Evolutionary conservation across 192 early-diverging fungal genomes (phyloP).

Genomic region (Haplosporangium gracile): DNA sequence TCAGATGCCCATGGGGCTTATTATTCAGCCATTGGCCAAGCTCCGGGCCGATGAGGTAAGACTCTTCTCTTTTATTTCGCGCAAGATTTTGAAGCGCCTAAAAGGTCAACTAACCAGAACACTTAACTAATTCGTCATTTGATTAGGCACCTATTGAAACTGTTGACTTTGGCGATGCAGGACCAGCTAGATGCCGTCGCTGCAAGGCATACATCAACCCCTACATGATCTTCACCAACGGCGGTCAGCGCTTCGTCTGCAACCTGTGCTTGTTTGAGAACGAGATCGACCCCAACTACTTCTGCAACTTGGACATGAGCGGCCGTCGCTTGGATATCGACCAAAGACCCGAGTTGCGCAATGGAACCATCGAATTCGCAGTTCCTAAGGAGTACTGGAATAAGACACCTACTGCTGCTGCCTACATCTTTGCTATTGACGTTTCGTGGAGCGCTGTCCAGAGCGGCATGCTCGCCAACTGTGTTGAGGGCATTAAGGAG

Average conservation of each 20-base stretch:
- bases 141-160: conserved; percentile 74
- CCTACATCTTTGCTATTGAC: conserved; percentile 95
- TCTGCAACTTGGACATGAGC: conserved; percentile 94
- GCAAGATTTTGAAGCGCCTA: background rate
- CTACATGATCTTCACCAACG: conserved; percentile 87
- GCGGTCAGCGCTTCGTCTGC: conserved; percentile 93
- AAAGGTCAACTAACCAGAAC: background rate
- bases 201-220: conserved; percentile 98
- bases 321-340: conserved; percentile 88
- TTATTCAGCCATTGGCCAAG: conserved; percentile 94
- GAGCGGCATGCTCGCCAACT: conserved; percentile 82
- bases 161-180: conserved; percentile 87
- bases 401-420: conserved; percentile 74
- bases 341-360: conserved; percentile 88
- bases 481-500: conserved; percentile 74
- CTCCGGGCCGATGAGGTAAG: conserved; percentile 79
- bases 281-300: conserved; percentile 90
- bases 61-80: background rate
- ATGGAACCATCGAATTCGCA: conserved; percentile 92
- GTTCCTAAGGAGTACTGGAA: conserved; percentile 87
- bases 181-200: conserved; percentile 90
- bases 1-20: conserved; percentile 86
- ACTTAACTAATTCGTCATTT: background rate
- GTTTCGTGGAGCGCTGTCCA: conserved; percentile 90
- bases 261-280: conserved; percentile 95